Base-by-base conservation (phyloP, 2,329 filamentous ascomycete genomes). In the Sporothrix protearum region DNA sequence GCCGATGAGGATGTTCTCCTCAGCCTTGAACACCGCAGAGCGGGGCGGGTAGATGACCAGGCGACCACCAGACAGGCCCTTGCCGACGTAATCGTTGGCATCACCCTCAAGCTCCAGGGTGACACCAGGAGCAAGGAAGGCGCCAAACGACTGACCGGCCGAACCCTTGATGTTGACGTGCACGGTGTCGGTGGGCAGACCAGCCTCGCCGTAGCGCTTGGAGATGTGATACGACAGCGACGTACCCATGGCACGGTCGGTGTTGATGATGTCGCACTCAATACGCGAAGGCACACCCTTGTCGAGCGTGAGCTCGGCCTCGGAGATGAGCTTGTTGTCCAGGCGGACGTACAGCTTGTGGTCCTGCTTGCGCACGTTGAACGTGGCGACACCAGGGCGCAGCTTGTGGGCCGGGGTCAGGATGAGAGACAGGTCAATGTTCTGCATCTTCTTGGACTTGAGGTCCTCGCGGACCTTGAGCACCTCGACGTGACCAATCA, bases 301-400 rank as follows among this genome's bases (percentile, higher is more conserved):
- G 82, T 97, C 94, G 14, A 98, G 87, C 51, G 95, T 96, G 76
- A 97, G 85, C 82, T 98, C 95, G 9, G 94, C 94, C 82, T 98
- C 95, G 0, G 94, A 93, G 77, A 97, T 97, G 71, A 98, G 88
- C 85, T 97, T 97, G 85, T 98, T 98, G 81, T 98, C 95, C 12
- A 98, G 86, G 77, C 95, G 92, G 74, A 94, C 90, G 80, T 97
- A 94, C 25, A 98, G 90, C 79, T 92, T 90, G 82, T 98, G 95
- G 77, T 98, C 95, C 82, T 98, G 95, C 86, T 97, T 97, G 82
- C 95, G 92, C 72, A 97, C 94, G 78, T 97, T 97, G 88, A 97
- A 97, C 12, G 94, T 97, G 51, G 95, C 94, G 71, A 97, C 95
- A 74, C 94, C 94, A 69, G 94, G 94, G 73, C 95, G 92, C 69